Percentiles rank a stretch among this genome's conserved stretches.
These are phyloP conservation scores for Pichia sp. DNA, from an alignment of 1,139 yeast genomes.

Conservation along the genomic window DNA sequence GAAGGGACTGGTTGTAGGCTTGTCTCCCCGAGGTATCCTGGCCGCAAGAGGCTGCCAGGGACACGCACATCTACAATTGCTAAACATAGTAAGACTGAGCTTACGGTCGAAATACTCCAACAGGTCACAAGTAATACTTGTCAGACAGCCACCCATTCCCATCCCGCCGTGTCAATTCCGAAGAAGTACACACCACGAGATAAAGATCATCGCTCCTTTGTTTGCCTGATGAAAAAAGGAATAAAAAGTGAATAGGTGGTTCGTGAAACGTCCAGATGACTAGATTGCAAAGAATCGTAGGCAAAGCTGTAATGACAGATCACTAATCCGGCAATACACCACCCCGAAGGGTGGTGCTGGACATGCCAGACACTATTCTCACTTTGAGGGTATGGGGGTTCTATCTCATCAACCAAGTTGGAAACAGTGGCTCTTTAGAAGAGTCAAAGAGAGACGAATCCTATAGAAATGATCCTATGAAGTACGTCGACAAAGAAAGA, in stretches of 20 bases:
- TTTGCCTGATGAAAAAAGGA: slow-evolving; percentile 20
- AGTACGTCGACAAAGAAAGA: slow-evolving; percentile 35
- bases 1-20: background rate
- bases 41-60: background rate
- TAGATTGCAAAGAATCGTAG: slow-evolving; percentile 65
- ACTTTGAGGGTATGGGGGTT: slow-evolving; percentile 94
- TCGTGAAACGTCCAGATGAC: slow-evolving; percentile 51
- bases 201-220: slow-evolving; percentile 99
- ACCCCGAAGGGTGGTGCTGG: slow-evolving; percentile 26
- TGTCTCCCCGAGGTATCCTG: background rate
- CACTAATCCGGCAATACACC: slow-evolving; percentile 2
- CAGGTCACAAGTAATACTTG: slow-evolving; percentile 24
- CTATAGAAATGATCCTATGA: slow-evolving; percentile 99
- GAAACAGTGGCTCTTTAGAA: slow-evolving; percentile 99
- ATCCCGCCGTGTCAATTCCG: slow-evolving; percentile 84
- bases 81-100: background rate
- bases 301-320: slow-evolving; percentile 57
- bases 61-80: background rate
- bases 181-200: slow-evolving; percentile 81
- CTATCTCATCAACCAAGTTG: slow-evolving; percentile 99
- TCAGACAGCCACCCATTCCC: slow-evolving; percentile 50
- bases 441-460: slow-evolving; percentile 99
- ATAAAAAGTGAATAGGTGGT: slow-evolving; percentile 28
- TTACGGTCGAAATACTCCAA: slow-evolving; percentile 22
- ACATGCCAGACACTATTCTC: slow-evolving; percentile 43